phyloP scores from a whole-genome alignment of 192 early-diverging fungal genomes.

The Fimicolochytrium jonesii region DNA sequence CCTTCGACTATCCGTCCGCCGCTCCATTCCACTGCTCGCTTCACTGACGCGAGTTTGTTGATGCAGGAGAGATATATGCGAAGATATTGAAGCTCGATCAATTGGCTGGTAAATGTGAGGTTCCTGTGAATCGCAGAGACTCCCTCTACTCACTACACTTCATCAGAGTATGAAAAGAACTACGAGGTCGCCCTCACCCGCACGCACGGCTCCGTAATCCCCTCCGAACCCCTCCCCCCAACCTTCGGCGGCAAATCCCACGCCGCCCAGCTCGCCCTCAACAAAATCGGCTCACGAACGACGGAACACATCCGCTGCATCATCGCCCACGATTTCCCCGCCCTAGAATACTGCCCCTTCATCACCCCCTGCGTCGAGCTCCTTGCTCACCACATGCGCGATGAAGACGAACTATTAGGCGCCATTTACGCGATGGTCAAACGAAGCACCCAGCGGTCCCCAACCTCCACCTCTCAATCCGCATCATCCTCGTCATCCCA shows the following conservation, averaged over 20 bases:
- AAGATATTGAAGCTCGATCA: conserved; percentile 35
- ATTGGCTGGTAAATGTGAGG: conserved; percentile 26
- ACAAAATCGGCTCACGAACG: conserved; percentile 6
- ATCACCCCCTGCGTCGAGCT: conserved; percentile 29
- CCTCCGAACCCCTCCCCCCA: conserved; percentile 34
- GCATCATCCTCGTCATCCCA: not conserved
- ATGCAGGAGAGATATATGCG: conserved; percentile 32
- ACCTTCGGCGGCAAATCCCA: conserved; percentile 38
- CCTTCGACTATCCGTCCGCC: too few relatives aligned
- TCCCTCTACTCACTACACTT: too few relatives aligned
- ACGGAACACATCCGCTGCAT: conserved; percentile 40
- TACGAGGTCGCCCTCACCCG: conserved; percentile 34
- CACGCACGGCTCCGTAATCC: conserved; percentile 31
- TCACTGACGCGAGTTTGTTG: too few relatives aligned
- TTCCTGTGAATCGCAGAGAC: not conserved
- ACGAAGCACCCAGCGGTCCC: conserved; percentile 10
- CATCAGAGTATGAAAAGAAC: conserved; percentile 44
- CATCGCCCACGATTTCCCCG: conserved; percentile 41
- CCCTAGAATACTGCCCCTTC: conserved; percentile 43
- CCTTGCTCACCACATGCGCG: conserved; percentile 36
- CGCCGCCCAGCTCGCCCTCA: conserved; percentile 18
- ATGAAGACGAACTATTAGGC: conserved; percentile 33
- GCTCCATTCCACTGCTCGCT: too few relatives aligned
- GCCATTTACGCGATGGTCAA: conserved; percentile 36
- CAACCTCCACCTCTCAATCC: not conserved